Evolutionary conservation across 2,329 filamentous ascomycete species (phyloP), one percentile per base, ranked within the genome.

Genomic region (Xylariaceae sp.): DNA sequence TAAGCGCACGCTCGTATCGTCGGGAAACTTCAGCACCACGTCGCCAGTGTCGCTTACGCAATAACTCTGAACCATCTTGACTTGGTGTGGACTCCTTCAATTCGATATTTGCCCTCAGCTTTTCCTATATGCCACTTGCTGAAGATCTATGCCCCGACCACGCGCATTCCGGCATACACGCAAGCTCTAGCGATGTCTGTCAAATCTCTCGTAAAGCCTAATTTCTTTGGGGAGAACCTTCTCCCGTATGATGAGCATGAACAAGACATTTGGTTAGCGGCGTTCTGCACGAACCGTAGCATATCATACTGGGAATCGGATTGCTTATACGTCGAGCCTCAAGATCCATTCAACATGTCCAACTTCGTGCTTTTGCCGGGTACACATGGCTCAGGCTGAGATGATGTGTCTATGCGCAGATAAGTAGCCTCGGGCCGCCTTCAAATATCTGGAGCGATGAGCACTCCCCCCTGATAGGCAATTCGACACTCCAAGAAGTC

Each of bases 1-100:
- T 55, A 49, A 56, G 56, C 43, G 11, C 43, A 45, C 43, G 45
- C 53, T 56, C 54, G 56, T 58, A 58, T 58, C 50, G 9, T 47
- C 40, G 30, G 29, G 31, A 53, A 59, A 53, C 54, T 37, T 53
- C 54, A 32, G 48, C 35, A 41, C 31, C 31, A 45, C 43, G 19
- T 51, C 45, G 39, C 12, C 29, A 47, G 47, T 35, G n/a, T 35
- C 47, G 37, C 50, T 48, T 51, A 45, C 32, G 41, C 50, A 47
- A 58, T 35, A 6, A 41, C 29, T 42, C 37, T n/a, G 34, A 34
- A 39, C 8, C 39, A 39, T 47, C 5, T 31, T 44, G n/a, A 47
- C 39, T 45, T 48, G 43, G 12, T 45, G 43, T 45, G 7, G 30
- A 37, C 9, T 31, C 9, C 43, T 45, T 45, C 12, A 45, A 45